Percentiles rank a stretch among this genome's conserved stretches.
phyloP scores from a whole-genome alignment of 177 flowering plant species.

The Vitis hybrid region DNA sequence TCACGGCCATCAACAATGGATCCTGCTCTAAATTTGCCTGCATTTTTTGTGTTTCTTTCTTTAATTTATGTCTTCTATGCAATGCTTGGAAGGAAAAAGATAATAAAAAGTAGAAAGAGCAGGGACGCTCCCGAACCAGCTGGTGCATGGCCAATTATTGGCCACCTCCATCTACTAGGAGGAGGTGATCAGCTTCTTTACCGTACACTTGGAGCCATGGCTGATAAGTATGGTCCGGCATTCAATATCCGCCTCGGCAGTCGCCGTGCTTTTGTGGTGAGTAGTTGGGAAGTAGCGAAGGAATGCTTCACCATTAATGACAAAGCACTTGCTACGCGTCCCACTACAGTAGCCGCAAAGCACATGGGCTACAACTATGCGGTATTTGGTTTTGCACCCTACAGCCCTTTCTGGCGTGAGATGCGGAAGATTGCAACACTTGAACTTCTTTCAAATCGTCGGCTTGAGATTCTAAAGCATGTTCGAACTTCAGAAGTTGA shows the following conservation, averaged over 20 bases:
- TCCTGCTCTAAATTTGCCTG: background rate
- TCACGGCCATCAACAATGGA: slow-evolving; percentile 3
- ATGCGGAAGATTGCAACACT: slow-evolving; percentile 3
- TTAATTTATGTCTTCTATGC: slow-evolving; percentile 2
- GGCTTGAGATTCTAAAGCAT: slow-evolving; percentile 18
- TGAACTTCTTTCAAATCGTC: slow-evolving; percentile 9
- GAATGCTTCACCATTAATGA: slow-evolving; percentile 17
- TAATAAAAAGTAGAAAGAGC: background rate
- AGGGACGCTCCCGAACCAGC: background rate
- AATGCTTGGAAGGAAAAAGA: background rate
- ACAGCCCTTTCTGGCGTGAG: slow-evolving; percentile 17
- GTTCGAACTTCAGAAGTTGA: slow-evolving; percentile 19
- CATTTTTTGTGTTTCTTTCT: background rate
- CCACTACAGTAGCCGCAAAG: background rate
- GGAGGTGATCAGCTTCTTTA: slow-evolving; percentile 1
- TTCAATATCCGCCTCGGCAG: slow-evolving; percentile 11
- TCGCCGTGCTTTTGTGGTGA: slow-evolving; percentile 9
- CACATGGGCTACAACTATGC: slow-evolving; percentile 11
- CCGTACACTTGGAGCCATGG: slow-evolving; percentile 3
- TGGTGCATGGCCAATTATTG: slow-evolving; percentile 17
- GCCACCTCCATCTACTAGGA: slow-evolving; percentile 2
- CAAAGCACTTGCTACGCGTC: slow-evolving; percentile 10
- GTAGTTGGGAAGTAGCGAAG: slow-evolving; percentile 10
- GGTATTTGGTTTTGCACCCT: slow-evolving; percentile 16
- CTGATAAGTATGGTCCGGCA: slow-evolving; percentile 14